Percentiles rank a stretch among this genome's conserved stretches.
These are phyloP conservation scores for Trichoderma virens DNA, from an alignment of 495 filamentous ascomycete genomes.

Conservation along the genomic window DNA sequence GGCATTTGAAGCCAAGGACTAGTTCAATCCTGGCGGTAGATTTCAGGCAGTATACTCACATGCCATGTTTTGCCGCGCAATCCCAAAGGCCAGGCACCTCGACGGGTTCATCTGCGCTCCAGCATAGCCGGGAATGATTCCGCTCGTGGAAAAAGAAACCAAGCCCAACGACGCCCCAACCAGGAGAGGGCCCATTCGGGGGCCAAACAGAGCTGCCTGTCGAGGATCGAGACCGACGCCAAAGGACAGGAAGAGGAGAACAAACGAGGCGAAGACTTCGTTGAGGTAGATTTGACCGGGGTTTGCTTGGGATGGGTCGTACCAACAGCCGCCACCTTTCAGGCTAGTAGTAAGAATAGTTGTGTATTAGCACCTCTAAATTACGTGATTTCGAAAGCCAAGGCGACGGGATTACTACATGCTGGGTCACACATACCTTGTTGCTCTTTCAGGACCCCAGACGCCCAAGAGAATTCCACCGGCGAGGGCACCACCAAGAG, in stretches of 20 bases:
- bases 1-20: too few relatives aligned
- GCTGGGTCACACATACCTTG: conserved; percentile 10
- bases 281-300: conserved; percentile 32
- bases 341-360: conserved; percentile 12
- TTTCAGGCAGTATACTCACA: conserved; percentile 10
- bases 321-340: conserved; percentile 29
- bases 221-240: conserved; percentile 53
- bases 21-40: too few relatives aligned
- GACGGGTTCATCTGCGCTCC: conserved; percentile 30
- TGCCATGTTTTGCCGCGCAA: conserved; percentile 20
- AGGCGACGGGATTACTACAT: too few relatives aligned
- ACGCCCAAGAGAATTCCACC: conserved; percentile 32
- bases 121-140: conserved; percentile 38
- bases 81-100: conserved; percentile 22
- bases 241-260: conserved; percentile 35
- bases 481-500: conserved; percentile 35
- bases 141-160: conserved; percentile 36
- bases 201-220: conserved; percentile 43
- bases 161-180: conserved; percentile 44
- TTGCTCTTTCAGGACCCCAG: conserved; percentile 23
- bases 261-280: conserved; percentile 37
- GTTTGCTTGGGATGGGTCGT: conserved; percentile 17
- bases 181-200: conserved; percentile 41
- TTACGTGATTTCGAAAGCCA: not conserved
- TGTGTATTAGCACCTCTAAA: not conserved